These are phyloP conservation scores for Nyssa sinensis DNA, from an alignment of 148 eudicot genomes.

Conservation along the genomic window DNA sequence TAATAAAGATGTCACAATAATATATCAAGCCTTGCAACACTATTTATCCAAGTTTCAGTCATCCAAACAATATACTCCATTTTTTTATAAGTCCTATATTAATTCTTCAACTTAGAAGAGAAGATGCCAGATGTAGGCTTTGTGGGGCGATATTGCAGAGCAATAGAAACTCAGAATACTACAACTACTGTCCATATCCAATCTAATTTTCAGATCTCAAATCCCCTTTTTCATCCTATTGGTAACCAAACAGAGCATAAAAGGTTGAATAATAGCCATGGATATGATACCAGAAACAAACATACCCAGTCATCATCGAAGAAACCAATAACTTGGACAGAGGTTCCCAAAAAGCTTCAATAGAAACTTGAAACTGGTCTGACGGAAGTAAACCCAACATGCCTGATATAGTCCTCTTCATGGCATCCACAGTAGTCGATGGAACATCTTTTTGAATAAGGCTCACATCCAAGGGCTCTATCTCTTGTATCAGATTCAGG, in stretches of 20 bases:
- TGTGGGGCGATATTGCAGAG: not conserved
- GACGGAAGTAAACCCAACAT: slow-evolving; percentile 98
- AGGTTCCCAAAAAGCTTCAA: slow-evolving; percentile 94
- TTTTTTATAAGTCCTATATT: no score
- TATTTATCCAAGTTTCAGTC: not conserved
- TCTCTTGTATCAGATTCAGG: slow-evolving; percentile 75
- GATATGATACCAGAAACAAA: not conserved
- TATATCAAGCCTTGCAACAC: not conserved
- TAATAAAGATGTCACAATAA: not conserved
- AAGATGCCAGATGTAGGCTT: not conserved
- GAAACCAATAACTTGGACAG: slow-evolving; percentile 85
- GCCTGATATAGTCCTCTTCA: slow-evolving; percentile 96
- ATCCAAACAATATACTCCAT: not conserved
- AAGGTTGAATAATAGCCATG: not conserved
- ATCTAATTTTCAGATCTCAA: slow-evolving; percentile 5
- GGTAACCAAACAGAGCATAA: not conserved
- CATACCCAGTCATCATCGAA: slow-evolving; percentile 96
- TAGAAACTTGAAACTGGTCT: slow-evolving; percentile 76
- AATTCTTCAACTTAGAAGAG: not conserved
- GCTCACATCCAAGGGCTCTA: slow-evolving; percentile 94
- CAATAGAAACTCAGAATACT: not conserved
- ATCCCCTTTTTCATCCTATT: not conserved
- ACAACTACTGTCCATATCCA: not conserved
- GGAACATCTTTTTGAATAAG: slow-evolving; percentile 94
- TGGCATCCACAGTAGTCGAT: slow-evolving; percentile 82